A percentile compares a stretch with the other conserved stretches of the same genome.
phyloP scores from a whole-genome alignment of 352 stramenopile genomes.

The Blastocystis sp. region DNA sequence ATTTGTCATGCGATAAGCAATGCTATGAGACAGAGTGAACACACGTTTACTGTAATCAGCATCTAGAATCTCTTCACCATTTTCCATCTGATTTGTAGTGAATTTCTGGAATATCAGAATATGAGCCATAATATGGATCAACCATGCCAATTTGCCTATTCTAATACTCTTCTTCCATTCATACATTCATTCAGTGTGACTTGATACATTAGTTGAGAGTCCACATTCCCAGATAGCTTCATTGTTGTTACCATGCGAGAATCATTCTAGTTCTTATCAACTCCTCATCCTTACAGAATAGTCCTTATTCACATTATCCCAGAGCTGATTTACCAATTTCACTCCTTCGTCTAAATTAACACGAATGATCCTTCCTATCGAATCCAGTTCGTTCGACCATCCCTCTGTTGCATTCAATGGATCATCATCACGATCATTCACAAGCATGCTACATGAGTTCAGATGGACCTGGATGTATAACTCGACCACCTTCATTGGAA shows the following conservation, averaged over 20 bases:
- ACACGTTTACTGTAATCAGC: conserved; percentile 59
- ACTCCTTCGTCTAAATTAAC: neutral
- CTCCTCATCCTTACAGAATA: neutral
- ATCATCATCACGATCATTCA: conserved; percentile 2
- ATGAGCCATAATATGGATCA: conserved; percentile 22
- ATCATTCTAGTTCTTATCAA: neutral
- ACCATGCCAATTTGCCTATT: conserved; percentile 37
- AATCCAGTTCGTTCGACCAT: neutral
- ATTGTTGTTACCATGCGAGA: conserved; percentile 37
- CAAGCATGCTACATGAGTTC: neutral
- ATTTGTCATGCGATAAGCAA: conserved; percentile 31
- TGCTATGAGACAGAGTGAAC: conserved; percentile 14
- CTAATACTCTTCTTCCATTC: neutral
- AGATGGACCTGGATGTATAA: neutral
- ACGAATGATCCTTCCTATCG: neutral
- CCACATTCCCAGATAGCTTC: neutral
- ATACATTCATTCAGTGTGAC: neutral
- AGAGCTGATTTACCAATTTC: conserved; percentile 21
- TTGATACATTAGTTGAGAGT: neutral
- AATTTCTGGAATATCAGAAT: conserved; percentile 20
- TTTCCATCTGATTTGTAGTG: conserved; percentile 32
- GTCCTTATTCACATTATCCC: neutral
- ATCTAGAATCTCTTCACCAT: conserved; percentile 21
- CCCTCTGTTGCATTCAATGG: conserved; percentile 16
- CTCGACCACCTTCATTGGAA: neutral